Evolutionary conservation across 768 basidiomycete species (phyloP).

Genomic region (Mycena metata): DNA sequence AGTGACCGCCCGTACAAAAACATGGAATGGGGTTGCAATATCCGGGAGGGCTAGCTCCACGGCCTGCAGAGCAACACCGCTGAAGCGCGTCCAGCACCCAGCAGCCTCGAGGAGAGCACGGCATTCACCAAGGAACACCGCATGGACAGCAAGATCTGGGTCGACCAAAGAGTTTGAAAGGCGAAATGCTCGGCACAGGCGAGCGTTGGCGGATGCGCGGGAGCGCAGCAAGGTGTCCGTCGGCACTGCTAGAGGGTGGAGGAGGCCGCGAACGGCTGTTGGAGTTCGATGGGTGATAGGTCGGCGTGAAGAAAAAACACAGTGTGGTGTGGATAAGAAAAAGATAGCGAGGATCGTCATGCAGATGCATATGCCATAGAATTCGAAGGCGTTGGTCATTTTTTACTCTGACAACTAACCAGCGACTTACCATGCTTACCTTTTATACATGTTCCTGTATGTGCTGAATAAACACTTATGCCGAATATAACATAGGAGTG

Average conservation of each 20-base stretch:
- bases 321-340: neutral
- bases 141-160: slow-evolving; percentile 49
- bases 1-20: slow-evolving; percentile 59
- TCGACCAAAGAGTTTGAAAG: slow-evolving; percentile 69
- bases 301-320: neutral
- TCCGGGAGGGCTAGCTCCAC: slow-evolving; percentile 44
- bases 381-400: slow-evolving; percentile 28
- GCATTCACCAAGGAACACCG: slow-evolving; percentile 48
- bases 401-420: slow-evolving; percentile 22
- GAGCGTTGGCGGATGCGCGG: slow-evolving; percentile 53
- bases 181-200: slow-evolving; percentile 50
- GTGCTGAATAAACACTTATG: slow-evolving; percentile 20
- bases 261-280: slow-evolving; percentile 9
- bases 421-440: slow-evolving; percentile 23
- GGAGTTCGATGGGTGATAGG: slow-evolving; percentile 15
- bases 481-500: slow-evolving; percentile 22
- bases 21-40: slow-evolving; percentile 47
- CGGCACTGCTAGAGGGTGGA: slow-evolving; percentile 9
- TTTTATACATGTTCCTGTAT: slow-evolving; percentile 30
- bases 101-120: slow-evolving; percentile 46
- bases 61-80: slow-evolving; percentile 46
- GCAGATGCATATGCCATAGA: slow-evolving; percentile 34
- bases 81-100: slow-evolving; percentile 52
- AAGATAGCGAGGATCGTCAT: slow-evolving; percentile 25
- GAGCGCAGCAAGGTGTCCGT: slow-evolving; percentile 36